Evolutionary conservation across 1,284 basidiomycete species (phyloP).

Genomic region (Agroathelia rolfsii): DNA sequence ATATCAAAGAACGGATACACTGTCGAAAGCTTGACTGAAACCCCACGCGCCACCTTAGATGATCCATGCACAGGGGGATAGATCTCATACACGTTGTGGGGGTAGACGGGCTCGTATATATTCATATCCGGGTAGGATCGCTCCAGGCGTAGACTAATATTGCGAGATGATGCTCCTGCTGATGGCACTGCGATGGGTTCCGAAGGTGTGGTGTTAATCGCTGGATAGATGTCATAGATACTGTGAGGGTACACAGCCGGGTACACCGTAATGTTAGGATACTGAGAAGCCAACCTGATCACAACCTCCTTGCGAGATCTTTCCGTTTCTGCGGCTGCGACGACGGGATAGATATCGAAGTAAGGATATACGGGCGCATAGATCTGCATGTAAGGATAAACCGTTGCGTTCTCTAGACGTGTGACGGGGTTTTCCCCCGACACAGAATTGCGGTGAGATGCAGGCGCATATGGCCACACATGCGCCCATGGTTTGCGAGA

Average conservation of each 20-base stretch:
- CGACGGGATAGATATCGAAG: conserved; percentile 20
- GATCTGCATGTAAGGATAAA: conserved; percentile 25
- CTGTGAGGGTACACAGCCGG: conserved; percentile 11
- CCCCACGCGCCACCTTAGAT: conserved; percentile 1
- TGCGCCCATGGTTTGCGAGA: conserved; percentile 7
- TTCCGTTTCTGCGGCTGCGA: neutral
- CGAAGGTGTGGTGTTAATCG: too few relatives aligned
- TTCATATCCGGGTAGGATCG: neutral
- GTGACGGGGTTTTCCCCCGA: too few relatives aligned
- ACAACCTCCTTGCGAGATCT: neutral
- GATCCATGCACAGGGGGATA: neutral
- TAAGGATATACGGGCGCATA: conserved; percentile 22
- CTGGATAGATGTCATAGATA: conserved; percentile 20
- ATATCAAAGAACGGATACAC: conserved; percentile 23
- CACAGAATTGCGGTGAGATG: conserved; percentile 17
- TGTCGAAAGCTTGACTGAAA: conserved; percentile 1
- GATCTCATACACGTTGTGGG: neutral
- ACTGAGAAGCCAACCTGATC: neutral
- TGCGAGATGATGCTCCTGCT: neutral
- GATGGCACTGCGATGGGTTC: too few relatives aligned
- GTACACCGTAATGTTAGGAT: conserved; percentile 2
- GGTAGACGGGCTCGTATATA: neutral
- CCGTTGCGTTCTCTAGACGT: conserved; percentile 6
- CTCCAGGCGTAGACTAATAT: too few relatives aligned
- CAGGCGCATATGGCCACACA: conserved; percentile 23